These are phyloP conservation scores for Flaveria bidentis DNA, from an alignment of 129 eudicot genomes.

Conservation along the genomic window DNA sequence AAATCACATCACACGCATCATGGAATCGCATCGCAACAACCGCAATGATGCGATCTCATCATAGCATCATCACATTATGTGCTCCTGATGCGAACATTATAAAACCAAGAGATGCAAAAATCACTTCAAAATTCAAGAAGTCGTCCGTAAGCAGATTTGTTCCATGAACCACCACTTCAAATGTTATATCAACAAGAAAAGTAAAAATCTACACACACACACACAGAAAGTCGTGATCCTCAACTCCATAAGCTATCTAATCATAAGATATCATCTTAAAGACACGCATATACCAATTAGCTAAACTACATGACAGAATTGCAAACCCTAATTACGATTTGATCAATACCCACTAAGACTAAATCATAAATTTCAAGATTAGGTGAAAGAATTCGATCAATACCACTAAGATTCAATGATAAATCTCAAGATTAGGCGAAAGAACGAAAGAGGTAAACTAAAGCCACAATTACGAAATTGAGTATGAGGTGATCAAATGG, in stretches of 20 bases:
- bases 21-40: too few relatives aligned
- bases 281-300: not conserved
- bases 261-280: not conserved
- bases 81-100: too few relatives aligned
- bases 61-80: too few relatives aligned
- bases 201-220: too few relatives aligned
- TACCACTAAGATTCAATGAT: not conserved
- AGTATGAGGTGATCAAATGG: too few relatives aligned
- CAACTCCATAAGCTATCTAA: too few relatives aligned
- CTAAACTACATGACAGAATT: not conserved
- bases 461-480: too few relatives aligned
- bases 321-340: constrained; percentile 1
- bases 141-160: not conserved
- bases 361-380: not conserved
- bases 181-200: not conserved
- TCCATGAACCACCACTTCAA: not conserved
- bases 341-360: not conserved
- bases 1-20: too few relatives aligned
- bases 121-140: not conserved
- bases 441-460: too few relatives aligned
- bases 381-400: not conserved
- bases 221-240: too few relatives aligned
- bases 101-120: not conserved
- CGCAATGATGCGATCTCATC: too few relatives aligned
- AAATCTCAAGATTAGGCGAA: too few relatives aligned